These are phyloP conservation scores for Mortierella sp. DNA, from an alignment of 371 early-diverging fungal genomes.

Conservation along the genomic window DNA sequence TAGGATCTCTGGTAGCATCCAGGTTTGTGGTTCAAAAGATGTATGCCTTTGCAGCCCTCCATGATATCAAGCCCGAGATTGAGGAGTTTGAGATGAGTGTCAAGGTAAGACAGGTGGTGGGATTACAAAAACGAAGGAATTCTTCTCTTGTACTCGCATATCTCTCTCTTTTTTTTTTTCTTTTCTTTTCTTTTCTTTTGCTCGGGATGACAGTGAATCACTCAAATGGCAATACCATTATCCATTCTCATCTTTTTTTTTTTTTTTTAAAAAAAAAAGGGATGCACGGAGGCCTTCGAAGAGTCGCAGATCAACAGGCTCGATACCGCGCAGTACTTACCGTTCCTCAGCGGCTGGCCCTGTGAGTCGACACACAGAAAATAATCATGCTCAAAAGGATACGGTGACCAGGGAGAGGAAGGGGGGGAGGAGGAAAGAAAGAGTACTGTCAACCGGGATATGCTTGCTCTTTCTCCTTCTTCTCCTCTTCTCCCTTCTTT, in stretches of 20 bases:
- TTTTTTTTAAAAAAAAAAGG: not conserved
- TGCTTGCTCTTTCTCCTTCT: too few relatives aligned
- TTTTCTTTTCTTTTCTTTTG: not conserved
- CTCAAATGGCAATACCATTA: not conserved
- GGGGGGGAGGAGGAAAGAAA: not conserved
- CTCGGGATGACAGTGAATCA: not conserved
- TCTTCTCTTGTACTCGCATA: too few relatives aligned
- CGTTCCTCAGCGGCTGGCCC: slow-evolving; percentile 20
- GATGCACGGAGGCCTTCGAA: slow-evolving; percentile 34
- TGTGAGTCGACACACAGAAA: not conserved
- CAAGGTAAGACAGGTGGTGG: slow-evolving; percentile 22
- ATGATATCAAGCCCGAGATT: slow-evolving; percentile 60
- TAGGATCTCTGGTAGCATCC: slow-evolving; percentile 59
- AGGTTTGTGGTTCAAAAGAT: slow-evolving; percentile 56
- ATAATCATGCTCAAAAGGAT: not conserved
- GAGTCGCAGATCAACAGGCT: slow-evolving; percentile 30
- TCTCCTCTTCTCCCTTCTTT: too few relatives aligned
- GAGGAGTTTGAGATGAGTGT: slow-evolving; percentile 53
- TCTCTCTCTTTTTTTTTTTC: not conserved
- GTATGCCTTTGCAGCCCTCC: slow-evolving; percentile 63
- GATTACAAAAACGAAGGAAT: too few relatives aligned
- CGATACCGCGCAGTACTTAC: slow-evolving; percentile 39
- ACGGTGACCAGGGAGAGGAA: not conserved
- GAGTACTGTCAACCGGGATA: not conserved
- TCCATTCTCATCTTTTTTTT: not conserved